Evolutionary conservation across 768 basidiomycete species (phyloP).

Genomic region (Favolaschia claudopus): DNA sequence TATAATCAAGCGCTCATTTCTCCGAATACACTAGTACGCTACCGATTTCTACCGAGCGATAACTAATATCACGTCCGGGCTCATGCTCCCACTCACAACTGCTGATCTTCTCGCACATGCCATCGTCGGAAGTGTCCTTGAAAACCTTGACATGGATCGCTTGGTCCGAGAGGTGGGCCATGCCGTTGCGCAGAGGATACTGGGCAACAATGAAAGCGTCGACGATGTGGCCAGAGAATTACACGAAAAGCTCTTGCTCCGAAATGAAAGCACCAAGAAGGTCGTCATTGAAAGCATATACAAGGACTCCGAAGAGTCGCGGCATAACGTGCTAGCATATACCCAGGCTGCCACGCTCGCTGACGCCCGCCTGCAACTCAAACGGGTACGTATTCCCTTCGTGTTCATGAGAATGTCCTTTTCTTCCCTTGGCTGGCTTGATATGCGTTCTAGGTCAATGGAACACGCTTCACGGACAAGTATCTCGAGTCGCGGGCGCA

Average conservation of each 20-base stretch:
- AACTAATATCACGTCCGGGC: conserved; percentile 90
- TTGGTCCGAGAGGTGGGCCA: conserved; percentile 94
- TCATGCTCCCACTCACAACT: conserved; percentile 96
- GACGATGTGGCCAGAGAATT: conserved; percentile 96
- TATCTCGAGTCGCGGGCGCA: conserved; percentile 81
- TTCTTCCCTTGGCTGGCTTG: conserved; percentile 16
- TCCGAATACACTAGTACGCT: conserved; percentile 64
- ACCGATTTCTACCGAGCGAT: conserved; percentile 96
- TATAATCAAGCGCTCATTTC: neutral
- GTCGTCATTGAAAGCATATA: conserved; percentile 97
- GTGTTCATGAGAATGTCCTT: neutral
- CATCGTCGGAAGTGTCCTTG: conserved; percentile 94
- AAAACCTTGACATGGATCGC: conserved; percentile 98
- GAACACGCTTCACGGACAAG: conserved; percentile 97
- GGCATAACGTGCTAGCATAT: conserved; percentile 90
- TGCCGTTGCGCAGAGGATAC: conserved; percentile 91
- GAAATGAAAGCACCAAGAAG: conserved; percentile 97
- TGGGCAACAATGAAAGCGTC: conserved; percentile 93
- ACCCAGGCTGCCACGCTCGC: conserved; percentile 71
- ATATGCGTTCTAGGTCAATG: conserved; percentile 70
- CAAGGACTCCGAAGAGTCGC: conserved; percentile 86
- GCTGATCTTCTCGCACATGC: conserved; percentile 95
- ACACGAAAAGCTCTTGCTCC: conserved; percentile 87
- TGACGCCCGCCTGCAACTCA: conserved; percentile 79
- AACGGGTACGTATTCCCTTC: conserved; percentile 82